phyloP scores from a whole-genome alignment of 2,329 filamentous ascomycete species.

The Macrophomina tecta region DNA sequence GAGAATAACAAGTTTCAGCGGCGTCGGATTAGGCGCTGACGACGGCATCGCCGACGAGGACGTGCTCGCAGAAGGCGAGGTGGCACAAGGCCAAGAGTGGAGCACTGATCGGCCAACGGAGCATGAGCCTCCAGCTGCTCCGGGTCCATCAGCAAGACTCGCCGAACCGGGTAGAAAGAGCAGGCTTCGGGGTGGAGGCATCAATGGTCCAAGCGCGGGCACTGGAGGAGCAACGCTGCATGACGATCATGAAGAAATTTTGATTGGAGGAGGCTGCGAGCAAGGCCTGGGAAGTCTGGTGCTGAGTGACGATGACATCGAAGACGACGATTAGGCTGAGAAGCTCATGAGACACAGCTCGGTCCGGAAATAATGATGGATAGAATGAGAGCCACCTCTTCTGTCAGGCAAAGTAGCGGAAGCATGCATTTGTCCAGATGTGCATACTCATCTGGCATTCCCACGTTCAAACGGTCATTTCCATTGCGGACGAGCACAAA shows the following conservation, averaged over 20 bases:
- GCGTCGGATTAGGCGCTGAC: constrained; percentile 49
- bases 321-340: constrained; percentile 38
- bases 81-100: constrained; percentile 45
- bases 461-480: too few species aligned
- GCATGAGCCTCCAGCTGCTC: constrained; percentile 31
- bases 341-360: neutral
- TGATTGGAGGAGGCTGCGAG: constrained; percentile 29
- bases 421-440: too few species aligned
- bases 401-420: too few species aligned
- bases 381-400: too few species aligned
- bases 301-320: constrained; percentile 56
- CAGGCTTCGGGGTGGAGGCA: constrained; percentile 35
- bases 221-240: constrained; percentile 8
- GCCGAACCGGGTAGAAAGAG: constrained; percentile 32
- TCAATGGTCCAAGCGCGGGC: constrained; percentile 3
- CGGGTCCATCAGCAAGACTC: constrained; percentile 35
- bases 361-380: too few species aligned
- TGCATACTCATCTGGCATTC: too few species aligned
- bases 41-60: constrained; percentile 39
- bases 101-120: constrained; percentile 49
- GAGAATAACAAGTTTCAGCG: constrained; percentile 71
- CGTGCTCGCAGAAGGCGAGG: constrained; percentile 27
- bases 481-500: too few species aligned
- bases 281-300: constrained; percentile 45
- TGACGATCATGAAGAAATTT: constrained; percentile 24